Base-by-base conservation (phyloP, 352 stramenopile genomes). In the Pythium scleroteichum region DNA sequence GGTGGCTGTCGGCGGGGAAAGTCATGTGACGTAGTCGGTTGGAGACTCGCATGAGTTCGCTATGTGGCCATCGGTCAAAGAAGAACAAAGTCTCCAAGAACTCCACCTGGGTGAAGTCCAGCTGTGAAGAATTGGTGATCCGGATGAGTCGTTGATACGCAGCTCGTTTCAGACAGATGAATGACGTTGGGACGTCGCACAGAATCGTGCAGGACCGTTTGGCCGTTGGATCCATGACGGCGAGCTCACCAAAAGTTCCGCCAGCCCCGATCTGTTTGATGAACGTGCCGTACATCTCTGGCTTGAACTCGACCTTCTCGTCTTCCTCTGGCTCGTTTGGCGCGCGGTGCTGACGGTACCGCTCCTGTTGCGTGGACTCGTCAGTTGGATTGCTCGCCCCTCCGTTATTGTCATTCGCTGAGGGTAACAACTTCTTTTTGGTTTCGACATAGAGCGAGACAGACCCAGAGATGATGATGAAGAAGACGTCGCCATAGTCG, bases 401-500 rank as follows among this genome's bases (percentile, higher is more conserved):
- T 14, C 7, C 38, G 2, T 52, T 55, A 2, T 63, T 56, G 26
- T 49, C 60, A 27, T 62, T 57, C 4, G 64, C 42, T 8, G 20
- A 58, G 22, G 32, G 23, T 16, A 58, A 24, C 14, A 58, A 45
- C 27, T 82, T 79, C 24, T 73, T 73, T 48, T 86, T 89, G 4
- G 78, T 64, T 33, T 92, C 77, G 4, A 94, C 82, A 56, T 82
- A 93, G 5, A 94, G 63, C 19, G 83, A 92, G 1, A 93, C 85
- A 3, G 79, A 85, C 4, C 85, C 83, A 10, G 80, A 53, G 24
- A 94, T 78, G 59, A 94, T 81, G 32, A 94, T 77, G 66, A 79
- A 94, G 53, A 94, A 92, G 6, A 85, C 83, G 53, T 94, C 85
- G 3, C 85, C 85, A 35, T 88, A 94, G 68, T 94, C 85, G 13